Evolutionary conservation across 805 yeast species (phyloP).

Genomic region (Candida railenensis): DNA sequence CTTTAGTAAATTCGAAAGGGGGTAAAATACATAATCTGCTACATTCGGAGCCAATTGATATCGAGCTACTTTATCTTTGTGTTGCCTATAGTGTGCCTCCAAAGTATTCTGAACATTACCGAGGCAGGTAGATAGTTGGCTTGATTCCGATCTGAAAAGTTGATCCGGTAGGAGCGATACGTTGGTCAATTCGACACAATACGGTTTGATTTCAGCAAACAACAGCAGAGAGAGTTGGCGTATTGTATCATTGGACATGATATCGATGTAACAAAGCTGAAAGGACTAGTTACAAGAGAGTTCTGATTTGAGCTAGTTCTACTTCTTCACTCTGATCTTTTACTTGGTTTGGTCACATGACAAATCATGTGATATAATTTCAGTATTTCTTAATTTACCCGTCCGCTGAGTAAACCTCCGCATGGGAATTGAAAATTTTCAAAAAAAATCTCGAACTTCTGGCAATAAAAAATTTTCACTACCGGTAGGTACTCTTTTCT

Average conservation of each 20-base stretch:
- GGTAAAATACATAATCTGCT: slow-evolving; percentile 43
- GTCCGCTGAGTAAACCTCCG: not conserved
- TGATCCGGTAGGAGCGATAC: slow-evolving; percentile 15
- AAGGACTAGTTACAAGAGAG: no score
- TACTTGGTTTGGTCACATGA: slow-evolving; percentile 1
- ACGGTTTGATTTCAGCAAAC: slow-evolving; percentile 27
- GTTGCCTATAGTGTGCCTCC: slow-evolving; percentile 10
- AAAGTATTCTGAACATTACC: slow-evolving; percentile 11
- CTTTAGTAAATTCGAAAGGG: slow-evolving; percentile 32
- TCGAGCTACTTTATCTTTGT: not conserved
- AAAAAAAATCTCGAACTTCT: no score
- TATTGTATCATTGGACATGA: slow-evolving; percentile 5
- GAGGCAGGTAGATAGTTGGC: slow-evolving; percentile 11
- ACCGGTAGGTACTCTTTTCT: not conserved
- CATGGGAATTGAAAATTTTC: slow-evolving; percentile 3
- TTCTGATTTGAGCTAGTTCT: no score
- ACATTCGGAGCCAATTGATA: slow-evolving; percentile 28
- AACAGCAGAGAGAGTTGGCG: slow-evolving; percentile 21
- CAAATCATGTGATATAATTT: not conserved
- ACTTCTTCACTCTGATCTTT: no score
- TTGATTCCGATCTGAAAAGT: slow-evolving; percentile 9
- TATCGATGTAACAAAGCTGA: no score
- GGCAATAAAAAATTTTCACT: slow-evolving; percentile 5
- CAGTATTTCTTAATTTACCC: not conserved
- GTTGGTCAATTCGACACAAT: slow-evolving; percentile 28